Evolutionary conservation across 176 grass and related monocot species (phyloP).

Genomic region (Avena atlantica): DNA sequence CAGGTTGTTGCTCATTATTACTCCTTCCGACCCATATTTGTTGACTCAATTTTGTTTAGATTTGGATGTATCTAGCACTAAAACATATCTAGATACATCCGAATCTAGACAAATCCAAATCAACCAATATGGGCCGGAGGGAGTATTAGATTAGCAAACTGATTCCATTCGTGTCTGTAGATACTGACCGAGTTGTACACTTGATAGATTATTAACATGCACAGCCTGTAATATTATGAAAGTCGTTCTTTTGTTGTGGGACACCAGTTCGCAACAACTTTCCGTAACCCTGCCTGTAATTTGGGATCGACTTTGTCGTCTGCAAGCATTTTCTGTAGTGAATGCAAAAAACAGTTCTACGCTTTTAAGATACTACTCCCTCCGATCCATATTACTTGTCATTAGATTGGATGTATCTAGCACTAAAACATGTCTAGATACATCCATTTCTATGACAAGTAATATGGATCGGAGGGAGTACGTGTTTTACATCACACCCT

Average conservation of each 20-base stretch:
- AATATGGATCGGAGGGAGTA: too few relatives aligned
- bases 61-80: too few relatives aligned
- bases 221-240: not conserved
- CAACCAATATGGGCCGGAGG: too few relatives aligned
- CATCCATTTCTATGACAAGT: too few relatives aligned
- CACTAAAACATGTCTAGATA: too few relatives aligned
- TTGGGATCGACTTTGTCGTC: not conserved
- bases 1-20: not conserved
- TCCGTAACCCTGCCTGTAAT: not conserved
- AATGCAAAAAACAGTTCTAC: not conserved
- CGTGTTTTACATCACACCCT: not conserved
- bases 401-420: too few relatives aligned
- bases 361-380: not conserved
- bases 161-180: not conserved
- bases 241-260: conserved; percentile 2
- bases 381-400: too few relatives aligned
- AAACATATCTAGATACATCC: too few relatives aligned
- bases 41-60: too few relatives aligned
- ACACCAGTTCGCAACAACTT: not conserved
- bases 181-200: not conserved
- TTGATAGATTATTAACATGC: conserved; percentile 34
- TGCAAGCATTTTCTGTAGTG: conserved; percentile 6
- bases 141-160: not conserved
- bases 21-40: too few relatives aligned
- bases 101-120: too few relatives aligned